phyloP scores from a whole-genome alignment of 768 basidiomycete species.

The Boletus tomentosulus region DNA sequence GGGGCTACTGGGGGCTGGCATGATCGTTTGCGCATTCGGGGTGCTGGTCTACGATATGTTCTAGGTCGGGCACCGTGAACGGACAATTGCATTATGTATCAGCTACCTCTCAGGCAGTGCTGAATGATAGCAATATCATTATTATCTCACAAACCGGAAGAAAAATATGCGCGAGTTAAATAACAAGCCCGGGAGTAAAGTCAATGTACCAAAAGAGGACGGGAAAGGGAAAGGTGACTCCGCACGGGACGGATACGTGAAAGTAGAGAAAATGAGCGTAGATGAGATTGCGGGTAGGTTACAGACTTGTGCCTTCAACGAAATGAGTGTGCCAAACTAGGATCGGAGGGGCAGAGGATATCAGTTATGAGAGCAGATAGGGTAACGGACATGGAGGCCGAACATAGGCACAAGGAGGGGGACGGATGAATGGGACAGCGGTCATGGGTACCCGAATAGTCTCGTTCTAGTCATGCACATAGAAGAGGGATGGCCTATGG shows the following conservation, averaged over 20 bases:
- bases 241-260: constrained; percentile 13
- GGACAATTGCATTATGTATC: background rate
- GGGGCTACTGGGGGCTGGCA: constrained; percentile 71
- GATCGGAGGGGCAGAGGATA: constrained; percentile 22
- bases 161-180: constrained; percentile 34
- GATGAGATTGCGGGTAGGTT: constrained; percentile 30
- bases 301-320: constrained; percentile 31
- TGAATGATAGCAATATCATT: constrained; percentile 33
- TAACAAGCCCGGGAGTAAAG: constrained; percentile 25
- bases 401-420: constrained; percentile 18
- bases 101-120: background rate
- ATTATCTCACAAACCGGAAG: constrained; percentile 40
- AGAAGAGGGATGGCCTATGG: constrained; percentile 17
- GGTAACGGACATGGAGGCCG: constrained; percentile 23
- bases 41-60: constrained; percentile 74
- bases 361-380: constrained; percentile 29
- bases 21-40: constrained; percentile 81
- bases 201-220: constrained; percentile 15
- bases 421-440: constrained; percentile 3
- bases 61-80: constrained; percentile 13
- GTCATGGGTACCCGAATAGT: constrained; percentile 27
- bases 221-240: constrained; percentile 6
- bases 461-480: constrained; percentile 23
- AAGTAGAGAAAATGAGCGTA: constrained; percentile 28
- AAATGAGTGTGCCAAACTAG: constrained; percentile 23